Conservation (phyloP, 1,284 basidiomycete species). For the Athelia psychrophila region DNA sequence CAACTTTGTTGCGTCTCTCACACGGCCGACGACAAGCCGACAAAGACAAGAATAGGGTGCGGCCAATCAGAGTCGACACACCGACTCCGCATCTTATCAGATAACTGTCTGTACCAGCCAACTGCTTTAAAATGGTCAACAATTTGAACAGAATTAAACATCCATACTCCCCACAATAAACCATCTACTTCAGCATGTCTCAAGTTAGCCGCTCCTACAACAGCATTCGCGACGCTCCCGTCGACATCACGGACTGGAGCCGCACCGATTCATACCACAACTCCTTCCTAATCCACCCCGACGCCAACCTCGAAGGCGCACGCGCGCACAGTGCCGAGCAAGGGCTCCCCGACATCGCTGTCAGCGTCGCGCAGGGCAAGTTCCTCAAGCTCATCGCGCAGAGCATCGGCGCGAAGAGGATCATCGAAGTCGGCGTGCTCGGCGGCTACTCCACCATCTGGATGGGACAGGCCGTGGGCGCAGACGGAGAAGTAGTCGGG, state of each 20-base stretch:
- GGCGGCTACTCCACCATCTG: conserved; percentile 46
- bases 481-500: conserved; percentile 34
- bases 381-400: conserved; percentile 35
- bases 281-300: conserved; percentile 15
- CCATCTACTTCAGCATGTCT: too few species aligned
- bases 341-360: conserved; percentile 20
- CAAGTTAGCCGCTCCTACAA: too few species aligned
- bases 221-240: too few species aligned
- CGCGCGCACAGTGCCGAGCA: conserved; percentile 11
- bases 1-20: too few species aligned
- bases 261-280: conserved; percentile 23
- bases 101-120: too few species aligned
- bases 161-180: too few species aligned
- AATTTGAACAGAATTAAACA: too few species aligned
- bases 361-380: conserved; percentile 39
- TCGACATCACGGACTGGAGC: conserved; percentile 13
- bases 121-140: too few species aligned
- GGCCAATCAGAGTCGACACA: too few species aligned
- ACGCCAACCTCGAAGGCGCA: conserved; percentile 16
- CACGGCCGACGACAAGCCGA: too few species aligned
- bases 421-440: conserved; percentile 43
- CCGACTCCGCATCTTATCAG: too few species aligned
- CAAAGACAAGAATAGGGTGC: too few species aligned
- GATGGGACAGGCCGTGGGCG: conserved; percentile 38
- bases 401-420: conserved; percentile 32